Percentiles rank a stretch among this genome's conserved stretches.
Conservation (phyloP, 768 basidiomycete genomes). For the Rhizopogon vulgaris region DNA sequence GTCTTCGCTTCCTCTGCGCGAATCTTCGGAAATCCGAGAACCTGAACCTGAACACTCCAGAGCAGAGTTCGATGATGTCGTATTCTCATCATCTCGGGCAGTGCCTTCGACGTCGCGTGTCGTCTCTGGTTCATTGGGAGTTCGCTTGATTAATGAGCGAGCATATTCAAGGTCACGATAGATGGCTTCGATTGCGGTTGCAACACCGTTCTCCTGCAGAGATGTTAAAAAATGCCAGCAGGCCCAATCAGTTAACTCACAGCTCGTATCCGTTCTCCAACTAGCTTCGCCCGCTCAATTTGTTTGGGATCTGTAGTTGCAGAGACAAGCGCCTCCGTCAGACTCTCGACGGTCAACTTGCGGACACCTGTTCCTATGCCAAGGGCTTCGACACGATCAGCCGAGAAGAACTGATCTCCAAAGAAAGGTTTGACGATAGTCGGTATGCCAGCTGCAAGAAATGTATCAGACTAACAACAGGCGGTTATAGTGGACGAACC, state of each 20-base stretch:
- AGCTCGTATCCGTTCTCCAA: constrained; percentile 84
- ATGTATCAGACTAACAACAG: background rate
- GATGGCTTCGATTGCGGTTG: constrained; percentile 88
- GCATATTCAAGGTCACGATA: constrained; percentile 97
- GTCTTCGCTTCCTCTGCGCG: constrained; percentile 63
- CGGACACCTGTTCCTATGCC: constrained; percentile 86
- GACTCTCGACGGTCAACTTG: constrained; percentile 73
- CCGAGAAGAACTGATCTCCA: constrained; percentile 97
- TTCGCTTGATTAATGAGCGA: constrained; percentile 72
- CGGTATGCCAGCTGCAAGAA: constrained; percentile 71
- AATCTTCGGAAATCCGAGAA: constrained; percentile 52
- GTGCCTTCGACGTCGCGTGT: constrained; percentile 18
- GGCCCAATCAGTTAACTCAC: constrained; percentile 34
- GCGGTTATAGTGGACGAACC: constrained; percentile 40
- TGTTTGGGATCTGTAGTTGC: constrained; percentile 90
- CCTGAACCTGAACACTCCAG: constrained; percentile 27
- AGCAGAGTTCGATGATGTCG: constrained; percentile 22
- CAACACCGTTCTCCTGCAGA: constrained; percentile 89
- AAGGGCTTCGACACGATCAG: constrained; percentile 93
- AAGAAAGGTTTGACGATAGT: constrained; percentile 98
- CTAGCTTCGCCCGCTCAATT: constrained; percentile 73
- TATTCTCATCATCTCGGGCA: constrained; percentile 21
- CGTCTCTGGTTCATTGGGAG: constrained; percentile 12
- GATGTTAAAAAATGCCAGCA: background rate
- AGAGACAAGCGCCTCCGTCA: constrained; percentile 70